phyloP scores from a whole-genome alignment of 2,329 filamentous ascomycete species.

The Monascus ruber region DNA sequence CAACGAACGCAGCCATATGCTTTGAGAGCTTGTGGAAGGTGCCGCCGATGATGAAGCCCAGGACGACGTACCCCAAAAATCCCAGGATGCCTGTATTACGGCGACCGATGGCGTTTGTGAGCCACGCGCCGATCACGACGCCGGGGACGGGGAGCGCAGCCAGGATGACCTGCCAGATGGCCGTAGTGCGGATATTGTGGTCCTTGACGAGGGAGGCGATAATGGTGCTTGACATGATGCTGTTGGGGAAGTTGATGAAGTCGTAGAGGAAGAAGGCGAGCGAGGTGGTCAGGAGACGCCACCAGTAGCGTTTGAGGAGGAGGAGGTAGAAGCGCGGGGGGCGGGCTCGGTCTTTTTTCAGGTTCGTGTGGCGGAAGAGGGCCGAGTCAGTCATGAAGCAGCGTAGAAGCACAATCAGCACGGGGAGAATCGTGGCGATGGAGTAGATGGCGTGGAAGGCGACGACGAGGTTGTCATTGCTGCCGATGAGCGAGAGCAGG shows the following conservation, averaged over 20 bases:
- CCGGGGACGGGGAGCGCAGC: conserved; percentile 22
- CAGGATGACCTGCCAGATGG: conserved; percentile 25
- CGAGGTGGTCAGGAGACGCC: conserved; percentile 19
- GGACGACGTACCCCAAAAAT: conserved; percentile 16
- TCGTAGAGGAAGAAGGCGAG: conserved; percentile 26
- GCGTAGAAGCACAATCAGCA: conserved; percentile 21
- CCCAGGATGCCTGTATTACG: conserved; percentile 19
- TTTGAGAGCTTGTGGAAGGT: conserved; percentile 14
- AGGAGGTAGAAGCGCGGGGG: conserved; percentile 14
- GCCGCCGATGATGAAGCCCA: conserved; percentile 23
- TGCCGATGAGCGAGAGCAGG: conserved; percentile 24
- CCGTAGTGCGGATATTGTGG: conserved; percentile 21
- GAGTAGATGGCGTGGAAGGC: conserved; percentile 21
- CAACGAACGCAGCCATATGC: conserved; percentile 22
- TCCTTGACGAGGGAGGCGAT: conserved; percentile 21
- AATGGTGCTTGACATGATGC: conserved; percentile 25
- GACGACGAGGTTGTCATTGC: conserved; percentile 20
- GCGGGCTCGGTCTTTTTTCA: conserved; percentile 13
- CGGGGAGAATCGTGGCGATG: conserved; percentile 21
- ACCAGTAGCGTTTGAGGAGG: conserved; percentile 17
- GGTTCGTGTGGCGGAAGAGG: conserved; percentile 22
- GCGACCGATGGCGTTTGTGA: conserved; percentile 22
- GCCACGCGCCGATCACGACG: conserved; percentile 21
- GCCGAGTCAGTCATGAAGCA: conserved; percentile 24
- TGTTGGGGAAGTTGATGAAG: conserved; percentile 28